Base-by-base conservation (phyloP, 2,329 filamentous ascomycete genomes). In the Corynespora cassiicola region DNA sequence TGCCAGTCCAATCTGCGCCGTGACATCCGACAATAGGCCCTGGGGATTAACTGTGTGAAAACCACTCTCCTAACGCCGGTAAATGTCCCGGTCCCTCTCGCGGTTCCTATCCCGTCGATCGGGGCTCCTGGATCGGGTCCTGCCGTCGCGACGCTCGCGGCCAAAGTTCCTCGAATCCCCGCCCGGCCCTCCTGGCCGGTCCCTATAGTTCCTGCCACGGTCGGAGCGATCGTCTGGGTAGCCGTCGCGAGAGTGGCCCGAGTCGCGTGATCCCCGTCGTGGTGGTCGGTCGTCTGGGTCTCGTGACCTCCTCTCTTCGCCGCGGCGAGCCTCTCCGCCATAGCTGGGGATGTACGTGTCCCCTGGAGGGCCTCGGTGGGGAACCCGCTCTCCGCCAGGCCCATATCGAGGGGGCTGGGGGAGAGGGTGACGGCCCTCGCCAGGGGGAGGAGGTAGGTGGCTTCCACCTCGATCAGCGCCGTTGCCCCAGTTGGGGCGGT, bases 331-430 rank as follows among this genome's bases (percentile, higher is more conserved):
- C 10, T 51, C 55, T n/a, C 59, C 50, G 5, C 47, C 35, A 40
- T 75, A 76, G 29, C 64, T 66, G 2, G 74, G 74, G 18, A 75
- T 72, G 46, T 76, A 76, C 0, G 68, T 73, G 42, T 76, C 74
- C 6, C 52, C 52, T 16, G 44, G 44, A n/a, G 48, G 52, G 11
- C 42, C 31, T 4, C 51, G 45, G 57, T 58, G 35, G 60, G 54
- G 41, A 35, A 38, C 50, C 16, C 55, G 34, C 20, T 57, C 57
- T 17, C 50, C 48, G 17, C 55, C 55, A 6, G 52, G 52, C 1
- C 57, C 60, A 33, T 66, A 63, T 14, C 64, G 61, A 6, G 67
- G 65, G 7, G 63, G 58, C 6, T 54, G 58, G 7, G 65, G 66
- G 2, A 68, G 52, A 5, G 58, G 58, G 34, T 70, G 62, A 7